Evolutionary conservation across 2,329 filamentous ascomycete genomes (phyloP), one percentile per base, ranked within the genome.

Genomic region (Diplodia seriata): DNA sequence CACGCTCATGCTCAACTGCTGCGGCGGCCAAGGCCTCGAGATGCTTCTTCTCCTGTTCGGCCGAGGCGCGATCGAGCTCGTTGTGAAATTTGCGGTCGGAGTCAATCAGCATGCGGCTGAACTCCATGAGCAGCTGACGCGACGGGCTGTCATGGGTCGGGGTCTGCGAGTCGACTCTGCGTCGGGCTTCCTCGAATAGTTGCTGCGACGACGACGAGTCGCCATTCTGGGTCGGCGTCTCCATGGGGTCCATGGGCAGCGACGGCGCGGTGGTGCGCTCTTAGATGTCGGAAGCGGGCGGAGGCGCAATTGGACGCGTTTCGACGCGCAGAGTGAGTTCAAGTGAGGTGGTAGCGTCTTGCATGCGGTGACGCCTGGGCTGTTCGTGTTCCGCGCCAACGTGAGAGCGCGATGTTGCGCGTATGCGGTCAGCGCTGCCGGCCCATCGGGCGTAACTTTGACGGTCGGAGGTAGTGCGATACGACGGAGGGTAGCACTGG

Each of bases 21-120:
- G 90, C 90, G 56, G 86, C 85, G 55, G 86, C 86, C 18, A 94
- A 84, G 15, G 90, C 90, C 72, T 88, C 85, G 68, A 85, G 84
- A 74, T 92, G 90, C 67, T 82, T 83, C 61, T 85, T 81, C 74
- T 89, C 88, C 40, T 85, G 86, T 70, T 91, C 88, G 43, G 86
- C 84, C 38, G 86, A 84, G 63, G 88, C 85, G 50, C 82, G 82
- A 68, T 93, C 89, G 33, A 92, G 85, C 29, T 82, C 85, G 26
- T 87, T 84, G 51, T 87, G 82, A 69, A 86, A 86, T 9, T 79
- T 74, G 2, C 76, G 76, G 61, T 83, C 80, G 9, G 78, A 78
- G 36, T 79, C 76, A 64, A 80, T 76, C 64, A 79, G 75, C n/a
- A 83, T 73, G 64, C 79, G 73, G 65, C 77, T 78, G 71, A 83